phyloP scores from a whole-genome alignment of 345 rosid species.

The Kernera saxatilis region DNA sequence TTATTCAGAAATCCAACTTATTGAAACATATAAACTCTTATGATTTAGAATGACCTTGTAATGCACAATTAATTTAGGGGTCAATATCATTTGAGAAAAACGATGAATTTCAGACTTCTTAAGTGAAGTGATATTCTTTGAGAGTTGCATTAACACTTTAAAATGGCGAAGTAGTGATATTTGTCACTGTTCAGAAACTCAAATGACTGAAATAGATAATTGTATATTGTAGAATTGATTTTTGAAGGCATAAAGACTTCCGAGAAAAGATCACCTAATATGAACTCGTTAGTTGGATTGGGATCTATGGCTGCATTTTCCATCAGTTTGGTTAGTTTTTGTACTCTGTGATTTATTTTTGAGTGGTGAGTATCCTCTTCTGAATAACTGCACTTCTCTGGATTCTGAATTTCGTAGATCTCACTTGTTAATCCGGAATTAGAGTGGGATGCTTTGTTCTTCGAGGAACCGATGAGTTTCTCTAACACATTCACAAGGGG shows the following conservation, averaged over 20 bases:
- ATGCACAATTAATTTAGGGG: neutral
- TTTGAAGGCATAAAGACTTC: slow-evolving; percentile 79
- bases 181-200: neutral
- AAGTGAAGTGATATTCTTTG: neutral
- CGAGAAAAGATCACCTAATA: slow-evolving; percentile 82
- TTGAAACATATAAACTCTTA: neutral
- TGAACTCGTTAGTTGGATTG: slow-evolving; percentile 94
- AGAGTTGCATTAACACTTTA: neutral
- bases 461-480: slow-evolving; percentile 94
- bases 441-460: slow-evolving; percentile 88
- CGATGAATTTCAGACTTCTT: neutral
- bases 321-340: slow-evolving; percentile 64
- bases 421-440: slow-evolving; percentile 84
- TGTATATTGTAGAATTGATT: slow-evolving; percentile 54
- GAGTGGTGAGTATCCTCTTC: neutral
- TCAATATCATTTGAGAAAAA: neutral
- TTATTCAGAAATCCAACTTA: neutral
- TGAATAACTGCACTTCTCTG: neutral
- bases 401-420: slow-evolving; percentile 39
- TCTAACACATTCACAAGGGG: slow-evolving; percentile 11
- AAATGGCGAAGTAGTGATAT: neutral
- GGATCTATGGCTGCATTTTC: slow-evolving; percentile 81
- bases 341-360: slow-evolving; percentile 2
- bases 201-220: slow-evolving; percentile 5
- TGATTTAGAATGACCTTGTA: neutral